phyloP scores from a whole-genome alignment of 257 asterid species.

The Cruciata laevipes region DNA sequence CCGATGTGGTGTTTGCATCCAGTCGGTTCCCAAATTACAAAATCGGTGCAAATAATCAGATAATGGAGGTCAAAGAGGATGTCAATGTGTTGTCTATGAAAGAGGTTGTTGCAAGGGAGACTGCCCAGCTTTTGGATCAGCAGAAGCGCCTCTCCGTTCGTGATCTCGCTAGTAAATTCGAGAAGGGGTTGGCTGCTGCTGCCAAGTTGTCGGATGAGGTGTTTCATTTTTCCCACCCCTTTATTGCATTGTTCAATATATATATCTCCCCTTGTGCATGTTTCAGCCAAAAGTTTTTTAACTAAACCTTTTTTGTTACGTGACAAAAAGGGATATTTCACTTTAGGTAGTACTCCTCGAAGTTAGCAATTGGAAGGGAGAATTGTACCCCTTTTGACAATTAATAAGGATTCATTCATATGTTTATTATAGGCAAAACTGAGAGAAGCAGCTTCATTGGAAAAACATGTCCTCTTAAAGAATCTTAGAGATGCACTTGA shows the following conservation, averaged over 20 bases:
- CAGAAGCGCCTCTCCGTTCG: conserved; percentile 83
- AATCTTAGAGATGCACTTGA: conserved; percentile 91
- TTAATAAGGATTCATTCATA: conserved; percentile 9
- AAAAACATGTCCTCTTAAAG: conserved; percentile 83
- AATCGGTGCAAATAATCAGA: conserved; percentile 73
- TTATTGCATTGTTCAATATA: background rate
- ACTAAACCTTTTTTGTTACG: background rate
- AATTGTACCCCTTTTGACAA: background rate
- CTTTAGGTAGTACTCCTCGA: background rate
- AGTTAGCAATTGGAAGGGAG: background rate
- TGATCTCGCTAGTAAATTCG: conserved; percentile 83
- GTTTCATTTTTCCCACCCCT: background rate
- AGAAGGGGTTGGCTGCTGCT: conserved; percentile 87
- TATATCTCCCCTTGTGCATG: background rate
- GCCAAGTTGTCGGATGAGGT: conserved; percentile 90
- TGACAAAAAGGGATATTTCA: background rate
- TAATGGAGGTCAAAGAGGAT: conserved; percentile 65
- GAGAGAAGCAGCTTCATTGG: conserved; percentile 79
- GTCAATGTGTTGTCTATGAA: conserved; percentile 44
- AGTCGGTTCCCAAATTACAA: conserved; percentile 73
- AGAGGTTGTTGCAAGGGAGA: conserved; percentile 74
- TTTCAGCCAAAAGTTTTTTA: background rate
- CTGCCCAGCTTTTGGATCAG: conserved; percentile 72
- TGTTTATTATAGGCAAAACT: conserved; percentile 58
- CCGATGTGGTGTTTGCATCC: conserved; percentile 67